Base-by-base conservation (phyloP, 1,284 basidiomycete species). In the Sporisorium scitamineum region DNA sequence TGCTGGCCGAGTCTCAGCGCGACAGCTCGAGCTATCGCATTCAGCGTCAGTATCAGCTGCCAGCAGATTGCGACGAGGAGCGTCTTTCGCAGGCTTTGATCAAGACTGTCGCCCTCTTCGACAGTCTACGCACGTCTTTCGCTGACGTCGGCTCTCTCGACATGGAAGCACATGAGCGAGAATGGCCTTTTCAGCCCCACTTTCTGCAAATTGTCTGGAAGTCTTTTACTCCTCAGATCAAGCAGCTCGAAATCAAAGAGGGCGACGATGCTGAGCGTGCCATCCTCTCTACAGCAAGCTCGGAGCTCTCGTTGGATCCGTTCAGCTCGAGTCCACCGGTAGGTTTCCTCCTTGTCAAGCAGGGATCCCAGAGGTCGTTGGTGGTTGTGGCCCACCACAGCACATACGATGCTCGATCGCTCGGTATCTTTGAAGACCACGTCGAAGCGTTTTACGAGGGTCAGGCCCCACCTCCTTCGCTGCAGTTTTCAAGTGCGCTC, bases 1-100 rank as follows among this genome's bases (percentile, higher is more conserved):
- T 84, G 80, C 76, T 84, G n/a, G 72, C 78, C 29, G 83, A 84
- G 63, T 80, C 73, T 14, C 61, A 76, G 37, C 63, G 78, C 18
- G 77, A 80, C 47, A 26, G 60, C 39, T 55, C 63, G 27, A 61
- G 62, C 53, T 83, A 82, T 61, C 79, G 81, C 60, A 68, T 81
- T 22, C 72, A 78, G 41, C 61, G 79, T 14, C 76, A 70, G 29
- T 85, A 85, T 67, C 76, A 75, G 65, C 58, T 84, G 18, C 69
- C 76, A 39, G 57, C 71, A 10, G 61, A 61, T 16, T 76, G 69
- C 48, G 67, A 67, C 37, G 32, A 74, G n/a, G 22, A 29, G 26
- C 45, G 53, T 18, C 61, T 85, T 7, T 61, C 48, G 5, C 31
- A 56, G 9, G 78, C 78, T 10, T 18, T 80, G 22, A 24, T 44